Evolutionary conservation across 495 filamentous ascomycete genomes (phyloP), one percentile per base, ranked within the genome.

Genomic region (Hyaloscypha variabilis): DNA sequence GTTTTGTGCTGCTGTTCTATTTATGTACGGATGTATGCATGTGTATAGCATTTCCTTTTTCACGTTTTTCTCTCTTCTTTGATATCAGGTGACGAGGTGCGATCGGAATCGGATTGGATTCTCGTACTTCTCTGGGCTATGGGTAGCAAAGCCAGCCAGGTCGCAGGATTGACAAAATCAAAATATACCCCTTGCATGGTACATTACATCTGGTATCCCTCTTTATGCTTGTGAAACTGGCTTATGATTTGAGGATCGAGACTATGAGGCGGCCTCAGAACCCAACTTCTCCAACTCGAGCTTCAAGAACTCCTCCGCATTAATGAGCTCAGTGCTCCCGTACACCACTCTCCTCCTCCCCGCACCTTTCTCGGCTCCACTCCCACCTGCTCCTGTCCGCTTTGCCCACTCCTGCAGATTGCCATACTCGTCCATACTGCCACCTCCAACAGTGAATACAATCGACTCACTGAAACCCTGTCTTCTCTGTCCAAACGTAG

Each of bases 361-460:
- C 17, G 82, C 76, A 1, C 68, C 68, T 21, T 76, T 77, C 10
- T 82, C 75, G 14, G 77, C 80, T 36, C 79, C 82, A 31, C 74
- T 74, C 3, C 82, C 83, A 23, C 73, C 74, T 46, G 82, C 81
- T 39, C 84, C 82, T 8, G 90, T 90, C 60, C 94, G 84, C 73
- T 86, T 85, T 8, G 93, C 91, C 96, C 96, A 99, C 72, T 98
- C 95, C 73, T 96, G 92, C 74, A 99, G 75, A 74, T 99, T 99
- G 17, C 94, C 94, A 76, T 99, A 99, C 75, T 99, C 96, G 70
- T 98, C 96, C 93, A 97, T 97, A 71, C 93, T 97, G 26, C 96
- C 95, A 60, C 95, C 95, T 13, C 95, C 95, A 23, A 99, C 94
- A 19, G 93, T 96, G 72, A 99, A 98, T 29, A 98, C 96, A 62